A percentile compares a stretch with the other conserved stretches of the same genome.
Conservation (phyloP, 805 yeast species). For the Yarrowia divulgata region DNA sequence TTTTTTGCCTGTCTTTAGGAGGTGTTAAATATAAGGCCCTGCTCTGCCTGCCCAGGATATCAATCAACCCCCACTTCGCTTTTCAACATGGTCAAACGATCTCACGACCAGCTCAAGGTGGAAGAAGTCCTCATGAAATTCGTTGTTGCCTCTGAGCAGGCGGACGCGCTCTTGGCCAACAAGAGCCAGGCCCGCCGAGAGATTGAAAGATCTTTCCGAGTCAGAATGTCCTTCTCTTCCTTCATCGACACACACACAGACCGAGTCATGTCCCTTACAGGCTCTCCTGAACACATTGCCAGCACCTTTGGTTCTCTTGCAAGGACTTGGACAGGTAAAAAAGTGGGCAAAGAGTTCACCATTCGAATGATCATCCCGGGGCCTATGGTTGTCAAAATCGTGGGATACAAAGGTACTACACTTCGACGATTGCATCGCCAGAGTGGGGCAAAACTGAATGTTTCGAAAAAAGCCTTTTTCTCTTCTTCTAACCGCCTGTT, state of each 20-base stretch:
- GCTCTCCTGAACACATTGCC: neutral
- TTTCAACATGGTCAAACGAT: conserved; percentile 7
- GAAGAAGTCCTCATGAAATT: conserved; percentile 2
- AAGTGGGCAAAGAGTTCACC: neutral
- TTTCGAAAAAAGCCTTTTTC: too few relatives aligned
- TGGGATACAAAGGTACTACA: neutral
- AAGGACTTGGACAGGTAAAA: neutral
- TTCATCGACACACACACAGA: neutral
- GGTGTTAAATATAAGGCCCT: neutral
- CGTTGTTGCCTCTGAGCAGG: neutral
- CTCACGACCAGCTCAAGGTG: neutral
- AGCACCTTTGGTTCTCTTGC: neutral
- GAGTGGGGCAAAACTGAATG: neutral
- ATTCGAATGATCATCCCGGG: neutral
- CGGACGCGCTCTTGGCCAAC: neutral
- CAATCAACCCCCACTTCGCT: neutral
- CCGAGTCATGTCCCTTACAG: neutral
- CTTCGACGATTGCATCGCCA: neutral
- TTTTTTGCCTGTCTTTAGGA: too few relatives aligned
- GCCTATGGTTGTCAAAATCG: neutral
- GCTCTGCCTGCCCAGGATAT: neutral
- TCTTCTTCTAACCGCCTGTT: neutral
- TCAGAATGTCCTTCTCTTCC: neutral
- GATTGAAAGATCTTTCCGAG: neutral
- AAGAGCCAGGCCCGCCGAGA: too few relatives aligned